Evolutionary conservation across 2,329 filamentous ascomycete genomes (phyloP).

Genomic region (Talaromyces islandicus): DNA sequence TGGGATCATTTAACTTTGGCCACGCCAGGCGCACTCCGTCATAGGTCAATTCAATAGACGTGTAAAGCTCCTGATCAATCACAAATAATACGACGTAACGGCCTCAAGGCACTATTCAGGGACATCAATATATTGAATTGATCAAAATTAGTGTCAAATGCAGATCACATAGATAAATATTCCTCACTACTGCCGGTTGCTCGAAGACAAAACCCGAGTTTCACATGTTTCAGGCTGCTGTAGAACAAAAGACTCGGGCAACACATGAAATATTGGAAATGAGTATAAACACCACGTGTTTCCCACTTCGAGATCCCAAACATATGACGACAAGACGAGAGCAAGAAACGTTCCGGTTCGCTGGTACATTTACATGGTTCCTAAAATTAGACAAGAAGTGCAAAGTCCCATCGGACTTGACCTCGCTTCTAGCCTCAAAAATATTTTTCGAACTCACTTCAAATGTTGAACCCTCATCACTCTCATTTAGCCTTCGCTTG

Average conservation of each 20-base stretch:
- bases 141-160: background rate
- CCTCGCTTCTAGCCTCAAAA: background rate
- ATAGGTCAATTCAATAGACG: background rate
- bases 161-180: background rate
- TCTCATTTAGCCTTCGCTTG: background rate
- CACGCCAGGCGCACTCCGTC: background rate
- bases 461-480: background rate
- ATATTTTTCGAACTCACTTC: background rate
- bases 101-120: background rate
- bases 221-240: background rate
- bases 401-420: too few relatives aligned
- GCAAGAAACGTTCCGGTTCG: too few relatives aligned
- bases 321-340: too few relatives aligned
- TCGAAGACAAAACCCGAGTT: background rate
- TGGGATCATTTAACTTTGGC: background rate
- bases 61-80: background rate
- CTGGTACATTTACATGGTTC: too few relatives aligned
- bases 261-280: background rate
- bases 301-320: background rate
- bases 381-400: too few relatives aligned
- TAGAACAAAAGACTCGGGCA: background rate
- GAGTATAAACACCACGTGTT: background rate
- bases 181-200: background rate
- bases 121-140: background rate
- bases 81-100: background rate